Evolutionary conservation across 2,329 filamentous ascomycete genomes (phyloP), one percentile per base, ranked within the genome.

Genomic region (Hawksworthiomyces lignivorus): DNA sequence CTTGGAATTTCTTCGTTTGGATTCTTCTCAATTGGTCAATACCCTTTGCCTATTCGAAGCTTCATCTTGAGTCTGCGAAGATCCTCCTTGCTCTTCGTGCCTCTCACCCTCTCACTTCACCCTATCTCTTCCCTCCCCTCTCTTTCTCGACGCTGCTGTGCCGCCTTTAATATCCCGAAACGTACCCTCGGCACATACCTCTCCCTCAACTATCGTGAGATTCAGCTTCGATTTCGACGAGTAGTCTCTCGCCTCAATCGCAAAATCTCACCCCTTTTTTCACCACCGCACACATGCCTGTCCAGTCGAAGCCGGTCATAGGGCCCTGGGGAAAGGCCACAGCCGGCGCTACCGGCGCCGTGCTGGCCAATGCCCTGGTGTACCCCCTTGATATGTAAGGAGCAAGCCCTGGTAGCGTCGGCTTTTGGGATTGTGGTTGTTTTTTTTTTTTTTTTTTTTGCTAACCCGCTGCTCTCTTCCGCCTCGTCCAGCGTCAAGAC

Each of bases 321-420:
- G 88, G 92, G 31, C 86, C 92, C 41, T 97, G 90, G 90, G 90
- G 89, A 41, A 82, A 83, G 58, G 92, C 92, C 41, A 80, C 95
- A 51, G 90, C 92, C 49, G 92, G 92, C 56, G 87, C 92, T 39
- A 86, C 87, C 17, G 92, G 92, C 48, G 92, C 92, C 35, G 87
- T 97, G 28, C 73, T 98, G 46, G 92, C 92, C 45, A 98, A 98
- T 70, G 85, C 89, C 33, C 68, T 96, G 49, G 90, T 97, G 44
- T 98, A 98, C 64, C 92, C 92, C 35, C 73, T 98, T 47, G 92
- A 98, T 65, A 89, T 98, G 89, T 95, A 71, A 70, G 84, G n/a
- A n/a, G n/a, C n/a, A n/a, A n/a, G n/a, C n/a, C n/a, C n/a, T n/a
- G n/a, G n/a, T n/a, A n/a, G n/a, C n/a, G n/a, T n/a, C n/a, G n/a